Evolutionary conservation across 345 rosid genomes (phyloP).

Genomic region (Eucalyptus paniculata): DNA sequence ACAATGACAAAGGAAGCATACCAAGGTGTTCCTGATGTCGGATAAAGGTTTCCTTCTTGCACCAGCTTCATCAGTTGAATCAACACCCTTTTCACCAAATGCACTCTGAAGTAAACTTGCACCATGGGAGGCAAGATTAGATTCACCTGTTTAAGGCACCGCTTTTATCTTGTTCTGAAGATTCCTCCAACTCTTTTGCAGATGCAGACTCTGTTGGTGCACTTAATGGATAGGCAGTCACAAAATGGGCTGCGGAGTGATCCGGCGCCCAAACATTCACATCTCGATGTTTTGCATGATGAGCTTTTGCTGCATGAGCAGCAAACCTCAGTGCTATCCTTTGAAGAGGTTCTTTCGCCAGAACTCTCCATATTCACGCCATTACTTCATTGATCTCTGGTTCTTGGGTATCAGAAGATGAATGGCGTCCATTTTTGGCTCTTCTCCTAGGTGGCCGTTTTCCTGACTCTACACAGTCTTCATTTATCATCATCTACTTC

Average conservation of each 20-base stretch:
- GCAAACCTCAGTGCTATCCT: no score
- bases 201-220: constrained; percentile 36
- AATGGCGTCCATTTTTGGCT: no score
- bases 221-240: constrained; percentile 43
- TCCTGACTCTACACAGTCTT: no score
- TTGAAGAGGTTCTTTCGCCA: no score
- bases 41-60: constrained; percentile 57
- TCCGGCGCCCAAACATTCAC: constrained; percentile 53
- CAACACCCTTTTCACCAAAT: constrained; percentile 26
- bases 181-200: constrained; percentile 3
- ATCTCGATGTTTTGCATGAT: constrained; percentile 71
- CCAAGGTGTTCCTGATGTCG: constrained; percentile 71
- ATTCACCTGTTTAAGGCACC: neutral
- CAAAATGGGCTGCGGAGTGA: constrained; percentile 58
- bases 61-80: constrained; percentile 18
- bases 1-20: neutral
- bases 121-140: constrained; percentile 56
- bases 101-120: constrained; percentile 80
- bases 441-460: no score
- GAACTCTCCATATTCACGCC: no score
- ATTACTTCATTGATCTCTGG: no score
- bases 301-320: no score
- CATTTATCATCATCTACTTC: no score
- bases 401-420: no score
- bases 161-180: neutral